Evolutionary conservation across 495 filamentous ascomycete species (phyloP).

Genomic region (Bacidia gigantensis): DNA sequence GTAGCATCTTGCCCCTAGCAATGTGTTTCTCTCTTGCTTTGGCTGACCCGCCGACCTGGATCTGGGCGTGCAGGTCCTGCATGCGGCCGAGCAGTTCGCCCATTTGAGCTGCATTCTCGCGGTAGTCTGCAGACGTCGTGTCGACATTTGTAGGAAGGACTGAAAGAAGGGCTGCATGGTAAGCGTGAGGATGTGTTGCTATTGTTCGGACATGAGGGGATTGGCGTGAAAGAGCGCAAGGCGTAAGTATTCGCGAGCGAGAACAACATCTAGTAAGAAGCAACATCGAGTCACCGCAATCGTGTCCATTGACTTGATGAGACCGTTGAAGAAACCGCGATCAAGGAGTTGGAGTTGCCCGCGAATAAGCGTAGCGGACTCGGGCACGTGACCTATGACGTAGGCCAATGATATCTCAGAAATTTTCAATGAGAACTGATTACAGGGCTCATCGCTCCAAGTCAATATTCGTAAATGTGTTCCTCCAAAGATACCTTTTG

Average conservation of each 20-base stretch:
- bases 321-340: too few relatives aligned
- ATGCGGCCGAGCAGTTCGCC: constrained; percentile 51
- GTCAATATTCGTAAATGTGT: too few relatives aligned
- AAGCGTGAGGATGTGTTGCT: constrained; percentile 50
- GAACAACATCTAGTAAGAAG: too few relatives aligned
- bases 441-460: too few relatives aligned
- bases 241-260: too few relatives aligned
- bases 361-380: neutral
- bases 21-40: constrained; percentile 87
- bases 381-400: neutral
- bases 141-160: constrained; percentile 65
- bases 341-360: too few relatives aligned
- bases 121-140: constrained; percentile 60
- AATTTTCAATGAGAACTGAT: too few relatives aligned
- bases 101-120: constrained; percentile 72
- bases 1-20: constrained; percentile 82
- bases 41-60: constrained; percentile 60
- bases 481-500: too few relatives aligned
- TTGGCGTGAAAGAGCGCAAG: too few relatives aligned
- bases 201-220: constrained; percentile 11
- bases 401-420: too few relatives aligned
- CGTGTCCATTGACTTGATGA: too few relatives aligned
- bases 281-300: too few relatives aligned
- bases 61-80: constrained; percentile 51
- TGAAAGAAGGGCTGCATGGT: constrained; percentile 65